These are phyloP conservation scores for Myxozyma sirexii DNA, from an alignment of 805 yeast species.

Conservation along the genomic window DNA sequence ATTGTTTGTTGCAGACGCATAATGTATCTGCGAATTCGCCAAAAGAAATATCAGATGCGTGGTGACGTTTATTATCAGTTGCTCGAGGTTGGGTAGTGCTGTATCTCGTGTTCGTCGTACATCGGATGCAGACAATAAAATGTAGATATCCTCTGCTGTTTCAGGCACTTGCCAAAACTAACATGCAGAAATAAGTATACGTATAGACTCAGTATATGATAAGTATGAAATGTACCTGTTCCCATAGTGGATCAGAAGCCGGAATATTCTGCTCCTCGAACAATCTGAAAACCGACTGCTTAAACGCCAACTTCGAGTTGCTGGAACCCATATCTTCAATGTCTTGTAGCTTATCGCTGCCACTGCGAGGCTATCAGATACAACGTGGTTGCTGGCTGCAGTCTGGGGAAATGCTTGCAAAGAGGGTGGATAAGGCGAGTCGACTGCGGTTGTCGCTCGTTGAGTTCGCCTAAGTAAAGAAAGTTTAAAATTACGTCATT, in stretches of 20 bases:
- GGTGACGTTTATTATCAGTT: slow-evolving; percentile 51
- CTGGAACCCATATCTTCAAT: slow-evolving; percentile 62
- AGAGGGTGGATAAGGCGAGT: too few relatives aligned
- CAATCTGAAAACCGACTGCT: slow-evolving; percentile 61
- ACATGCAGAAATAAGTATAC: not conserved
- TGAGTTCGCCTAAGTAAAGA: too few relatives aligned
- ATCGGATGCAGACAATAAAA: slow-evolving; percentile 59
- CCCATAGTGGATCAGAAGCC: slow-evolving; percentile 49
- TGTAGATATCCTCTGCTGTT: slow-evolving; percentile 59
- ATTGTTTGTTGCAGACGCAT: not conserved
- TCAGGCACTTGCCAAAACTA: slow-evolving; percentile 55
- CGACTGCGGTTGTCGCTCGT: too few relatives aligned
- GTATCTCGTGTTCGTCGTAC: slow-evolving; percentile 60
- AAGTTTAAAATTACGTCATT: too few relatives aligned
- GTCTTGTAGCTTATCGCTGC: not conserved
- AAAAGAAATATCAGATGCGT: slow-evolving; percentile 21
- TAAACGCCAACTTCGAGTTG: slow-evolving; percentile 66
- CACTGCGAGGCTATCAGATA: not conserved
- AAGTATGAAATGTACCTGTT: slow-evolving; percentile 28
- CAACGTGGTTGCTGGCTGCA: too few relatives aligned
- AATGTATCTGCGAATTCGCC: slow-evolving; percentile 18
- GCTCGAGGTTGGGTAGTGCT: slow-evolving; percentile 60
- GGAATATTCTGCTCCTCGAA: slow-evolving; percentile 41
- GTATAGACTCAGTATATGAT: not conserved
- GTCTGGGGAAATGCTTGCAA: too few relatives aligned